Evolutionary conservation across 345 rosid species (phyloP).

Genomic region (Camelina sativa): DNA sequence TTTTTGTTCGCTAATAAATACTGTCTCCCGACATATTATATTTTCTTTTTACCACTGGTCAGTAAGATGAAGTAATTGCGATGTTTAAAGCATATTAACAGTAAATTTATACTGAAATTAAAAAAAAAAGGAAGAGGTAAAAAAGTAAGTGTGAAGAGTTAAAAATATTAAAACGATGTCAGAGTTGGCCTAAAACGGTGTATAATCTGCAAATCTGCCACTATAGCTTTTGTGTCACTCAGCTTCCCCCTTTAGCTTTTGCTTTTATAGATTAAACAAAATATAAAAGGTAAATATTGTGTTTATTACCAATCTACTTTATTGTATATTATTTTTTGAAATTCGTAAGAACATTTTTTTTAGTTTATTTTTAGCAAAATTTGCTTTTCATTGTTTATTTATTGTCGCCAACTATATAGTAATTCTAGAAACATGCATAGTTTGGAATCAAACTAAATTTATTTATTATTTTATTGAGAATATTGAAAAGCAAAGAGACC

Average conservation of each 20-base stretch:
- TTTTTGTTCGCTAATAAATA: not conserved
- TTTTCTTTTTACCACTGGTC: conserved; percentile 9
- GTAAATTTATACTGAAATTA: not conserved
- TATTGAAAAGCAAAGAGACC: conserved; percentile 22
- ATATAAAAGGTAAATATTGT: conserved; percentile 43
- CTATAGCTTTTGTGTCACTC: conserved; percentile 42
- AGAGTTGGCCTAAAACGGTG: conserved; percentile 48
- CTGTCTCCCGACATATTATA: not conserved
- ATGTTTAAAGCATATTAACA: conserved; percentile 35
- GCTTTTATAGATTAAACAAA: conserved; percentile 40
- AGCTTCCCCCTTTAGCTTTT: conserved; percentile 38
- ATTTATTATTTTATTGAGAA: not conserved
- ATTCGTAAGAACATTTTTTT: not conserved
- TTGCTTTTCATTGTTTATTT: not conserved
- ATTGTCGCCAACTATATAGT: not conserved
- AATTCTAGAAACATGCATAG: conserved; percentile 13
- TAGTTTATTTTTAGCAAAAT: not conserved
- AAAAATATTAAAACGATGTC: conserved; percentile 38
- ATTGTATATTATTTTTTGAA: too few relatives aligned
- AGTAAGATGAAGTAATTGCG: conserved; percentile 27
- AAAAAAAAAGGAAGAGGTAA: conserved; percentile 6
- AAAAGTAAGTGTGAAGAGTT: conserved; percentile 37
- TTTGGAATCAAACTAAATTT: conserved; percentile 28
- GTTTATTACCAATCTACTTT: conserved; percentile 39
- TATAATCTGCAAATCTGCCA: conserved; percentile 46